These are phyloP conservation scores for Yamadazyma diddensiae DNA, from an alignment of 1,139 yeast species.

Conservation along the genomic window DNA sequence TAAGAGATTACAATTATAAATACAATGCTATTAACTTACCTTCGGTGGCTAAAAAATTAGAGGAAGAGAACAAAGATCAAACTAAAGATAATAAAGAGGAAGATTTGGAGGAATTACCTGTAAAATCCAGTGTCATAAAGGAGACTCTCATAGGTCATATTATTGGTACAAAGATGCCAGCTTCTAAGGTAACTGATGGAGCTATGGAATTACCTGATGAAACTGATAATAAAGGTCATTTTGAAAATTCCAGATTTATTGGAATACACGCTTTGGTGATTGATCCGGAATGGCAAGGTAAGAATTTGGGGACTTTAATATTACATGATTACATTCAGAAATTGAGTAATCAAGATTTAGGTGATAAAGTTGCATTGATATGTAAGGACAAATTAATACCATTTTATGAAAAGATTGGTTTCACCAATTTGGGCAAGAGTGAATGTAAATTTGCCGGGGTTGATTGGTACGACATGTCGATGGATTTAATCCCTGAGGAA, in stretches of 20 bases:
- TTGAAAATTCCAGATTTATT: conserved; percentile 68
- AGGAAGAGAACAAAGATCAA: conserved; percentile 16
- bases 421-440: conserved; percentile 61
- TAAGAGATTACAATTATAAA: conserved; percentile 57
- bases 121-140: conserved; percentile 47
- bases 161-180: conserved; percentile 70
- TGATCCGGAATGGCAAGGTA: conserved; percentile 75
- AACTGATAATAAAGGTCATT: conserved; percentile 57
- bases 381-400: conserved; percentile 69
- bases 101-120: conserved; percentile 42
- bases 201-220: conserved; percentile 62
- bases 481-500: conserved; percentile 60
- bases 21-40: conserved; percentile 47
- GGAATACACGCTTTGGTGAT: conserved; percentile 84
- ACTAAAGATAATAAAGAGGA: conserved; percentile 25
- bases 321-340: conserved; percentile 90
- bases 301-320: conserved; percentile 77
- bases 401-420: conserved; percentile 80
- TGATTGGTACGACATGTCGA: conserved; percentile 65
- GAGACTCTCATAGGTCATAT: conserved; percentile 84
- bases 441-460: conserved; percentile 58
- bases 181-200: conserved; percentile 53
- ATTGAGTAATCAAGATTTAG: conserved; percentile 81
- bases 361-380: conserved; percentile 70
- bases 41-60: conserved; percentile 36